phyloP scores from a whole-genome alignment of 352 stramenopile genomes.

The Phytopythium aichiense region DNA sequence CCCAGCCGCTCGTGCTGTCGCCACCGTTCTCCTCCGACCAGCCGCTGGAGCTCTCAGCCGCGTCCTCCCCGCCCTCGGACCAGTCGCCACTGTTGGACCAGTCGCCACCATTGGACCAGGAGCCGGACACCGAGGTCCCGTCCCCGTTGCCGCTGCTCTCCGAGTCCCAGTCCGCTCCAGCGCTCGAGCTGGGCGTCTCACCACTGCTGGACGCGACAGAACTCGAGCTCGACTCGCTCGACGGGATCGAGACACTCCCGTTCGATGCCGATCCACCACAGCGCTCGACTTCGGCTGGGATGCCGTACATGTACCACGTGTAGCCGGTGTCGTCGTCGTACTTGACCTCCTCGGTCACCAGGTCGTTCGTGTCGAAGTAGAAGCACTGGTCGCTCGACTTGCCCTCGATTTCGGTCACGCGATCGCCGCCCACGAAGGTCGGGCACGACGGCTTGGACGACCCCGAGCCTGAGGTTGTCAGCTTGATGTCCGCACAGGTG shows the following conservation, averaged over 20 bases:
- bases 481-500: conserved; percentile 47
- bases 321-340: conserved; percentile 34
- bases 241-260: conserved; percentile 9
- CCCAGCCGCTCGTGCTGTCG: background rate
- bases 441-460: conserved; percentile 31
- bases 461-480: conserved; percentile 31
- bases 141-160: background rate
- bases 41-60: background rate
- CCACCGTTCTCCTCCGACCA: background rate
- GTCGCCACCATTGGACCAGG: background rate
- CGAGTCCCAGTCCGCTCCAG: background rate
- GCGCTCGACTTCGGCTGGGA: conserved; percentile 35
- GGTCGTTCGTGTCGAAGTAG: conserved; percentile 54
- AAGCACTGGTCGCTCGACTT: conserved; percentile 39
- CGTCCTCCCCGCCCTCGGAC: background rate
- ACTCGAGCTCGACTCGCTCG: background rate
- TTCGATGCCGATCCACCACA: conserved; percentile 18
- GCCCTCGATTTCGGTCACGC: conserved; percentile 40
- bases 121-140: background rate
- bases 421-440: conserved; percentile 46
- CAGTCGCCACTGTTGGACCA: background rate
- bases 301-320: conserved; percentile 43
- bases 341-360: conserved; percentile 39
- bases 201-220: background rate
- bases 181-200: background rate